phyloP scores from a whole-genome alignment of 1,139 yeast genomes.

The Yamadazyma atmosphaerica region DNA sequence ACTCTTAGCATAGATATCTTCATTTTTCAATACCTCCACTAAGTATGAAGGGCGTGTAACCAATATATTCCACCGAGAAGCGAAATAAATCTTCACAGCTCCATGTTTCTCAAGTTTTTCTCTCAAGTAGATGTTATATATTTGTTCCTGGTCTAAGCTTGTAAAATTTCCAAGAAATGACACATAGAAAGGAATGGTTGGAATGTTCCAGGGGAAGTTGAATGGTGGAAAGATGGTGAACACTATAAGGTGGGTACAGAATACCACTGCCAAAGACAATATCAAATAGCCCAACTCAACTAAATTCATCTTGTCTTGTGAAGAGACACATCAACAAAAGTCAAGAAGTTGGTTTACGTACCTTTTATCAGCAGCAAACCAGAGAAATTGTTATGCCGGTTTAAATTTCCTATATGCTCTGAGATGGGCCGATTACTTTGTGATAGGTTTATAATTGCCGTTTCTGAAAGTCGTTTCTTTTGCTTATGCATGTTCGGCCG shows the following conservation, averaged over 20 bases:
- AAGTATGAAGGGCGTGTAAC: conserved; percentile 52
- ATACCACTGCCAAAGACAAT: neutral
- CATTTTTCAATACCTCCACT: conserved; percentile 49
- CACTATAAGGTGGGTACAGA: neutral
- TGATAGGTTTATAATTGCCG: too few relatives aligned
- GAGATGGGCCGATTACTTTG: too few relatives aligned
- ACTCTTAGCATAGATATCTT: conserved; percentile 53
- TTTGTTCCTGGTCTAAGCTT: conserved; percentile 48
- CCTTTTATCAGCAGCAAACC: too few relatives aligned
- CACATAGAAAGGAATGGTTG: conserved; percentile 64
- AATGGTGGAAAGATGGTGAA: conserved; percentile 26
- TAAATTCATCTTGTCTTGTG: neutral
- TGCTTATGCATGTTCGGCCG: too few relatives aligned
- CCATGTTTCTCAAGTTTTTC: conserved; percentile 49
- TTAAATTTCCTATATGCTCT: neutral
- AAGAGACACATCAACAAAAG: neutral
- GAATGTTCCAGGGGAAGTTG: conserved; percentile 44
- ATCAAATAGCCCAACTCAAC: neutral
- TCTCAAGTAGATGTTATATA: conserved; percentile 42
- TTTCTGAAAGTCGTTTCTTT: too few relatives aligned
- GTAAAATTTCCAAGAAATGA: conserved; percentile 50
- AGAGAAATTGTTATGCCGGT: neutral
- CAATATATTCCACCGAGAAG: conserved; percentile 62
- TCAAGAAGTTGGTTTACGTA: too few relatives aligned
- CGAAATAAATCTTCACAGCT: conserved; percentile 62